Base-by-base conservation (phyloP, 2,329 filamentous ascomycete species). In the Exophiala dermatitidis region DNA sequence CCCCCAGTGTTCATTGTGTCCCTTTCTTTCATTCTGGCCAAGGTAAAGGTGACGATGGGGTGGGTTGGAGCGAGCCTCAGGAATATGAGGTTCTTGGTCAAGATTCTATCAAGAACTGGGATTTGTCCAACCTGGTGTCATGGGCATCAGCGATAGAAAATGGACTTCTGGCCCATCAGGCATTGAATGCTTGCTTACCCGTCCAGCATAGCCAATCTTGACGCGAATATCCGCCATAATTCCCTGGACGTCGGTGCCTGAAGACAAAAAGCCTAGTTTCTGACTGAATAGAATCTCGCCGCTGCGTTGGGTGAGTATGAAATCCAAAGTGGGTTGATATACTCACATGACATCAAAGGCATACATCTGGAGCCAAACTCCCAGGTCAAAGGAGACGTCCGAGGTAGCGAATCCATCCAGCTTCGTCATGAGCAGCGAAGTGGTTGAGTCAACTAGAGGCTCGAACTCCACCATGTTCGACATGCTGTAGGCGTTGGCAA, bases 371-470 rank as follows among this genome's bases (percentile, higher is more conserved):
- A 60, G 50, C 51, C 54, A 60, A n/a, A 51, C 28, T 12, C 52
- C 56, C 10, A 60, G 42, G 19, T 59, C 47, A 4, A 49, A 40
- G 2, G 46, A 34, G 10, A 29, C 33, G 34, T 45, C 34, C 3
- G 56, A 57, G 2, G 56, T 55, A 5, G 72, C 75, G 59, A 76
- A 84, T 1, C 73, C 70, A 58, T 79, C 74, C 0, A 81, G 83
- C 65, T 80, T 79, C 29, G 75, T 68, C 5, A 90, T 77, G 66
- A 90, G 90, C 1, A 86, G 71, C 57, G 80, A 78, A 0, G 84
- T 83, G 1, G 85, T 88, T 60, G 82, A 84, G 66, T 89, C 85
- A 33, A 91, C 86, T 31, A 88, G 83, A 0, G 87, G 85, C 65
- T 93, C 88, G 41, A 52, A 61, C 12, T 56, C 50, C 5, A 60